Percentiles rank a stretch among this genome's conserved stretches.
Evolutionary conservation across 345 rosid genomes (phyloP).

Genomic region (Bruguiera gymnorhiza): DNA sequence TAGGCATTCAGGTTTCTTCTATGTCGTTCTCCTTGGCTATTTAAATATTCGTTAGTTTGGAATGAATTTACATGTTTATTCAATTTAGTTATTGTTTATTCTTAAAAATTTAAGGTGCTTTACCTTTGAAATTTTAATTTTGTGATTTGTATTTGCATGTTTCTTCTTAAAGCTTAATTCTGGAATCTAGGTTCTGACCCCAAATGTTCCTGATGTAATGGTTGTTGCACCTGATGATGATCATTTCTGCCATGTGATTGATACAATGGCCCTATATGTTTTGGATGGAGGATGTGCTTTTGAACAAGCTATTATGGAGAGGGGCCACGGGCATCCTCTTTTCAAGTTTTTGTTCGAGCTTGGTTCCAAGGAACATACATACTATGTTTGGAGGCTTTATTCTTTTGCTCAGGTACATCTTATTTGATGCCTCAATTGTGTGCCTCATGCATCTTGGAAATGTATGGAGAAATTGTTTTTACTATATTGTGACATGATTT

Average conservation of each 20-base stretch:
- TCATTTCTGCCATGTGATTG: slow-evolving; percentile 85
- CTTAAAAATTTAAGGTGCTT: not conserved
- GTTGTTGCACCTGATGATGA: slow-evolving; percentile 78
- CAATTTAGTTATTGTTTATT: too few relatives aligned
- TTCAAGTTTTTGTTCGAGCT: slow-evolving; percentile 91
- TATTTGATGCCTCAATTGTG: not conserved
- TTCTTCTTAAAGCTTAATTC: slow-evolving; percentile 12
- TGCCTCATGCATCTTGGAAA: not conserved
- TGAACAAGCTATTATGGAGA: slow-evolving; percentile 99
- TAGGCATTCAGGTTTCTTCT: too few relatives aligned
- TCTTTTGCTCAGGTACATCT: slow-evolving; percentile 87
- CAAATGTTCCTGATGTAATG: slow-evolving; percentile 95
- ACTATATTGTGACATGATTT: too few relatives aligned
- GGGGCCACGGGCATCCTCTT: slow-evolving; percentile 94
- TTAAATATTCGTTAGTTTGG: not conserved
- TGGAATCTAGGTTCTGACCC: slow-evolving; percentile 77
- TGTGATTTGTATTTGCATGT: not conserved
- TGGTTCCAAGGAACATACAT: slow-evolving; percentile 92
- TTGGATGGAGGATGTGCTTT: slow-evolving; percentile 98
- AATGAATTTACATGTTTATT: too few relatives aligned
- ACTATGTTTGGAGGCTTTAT: slow-evolving; percentile 96
- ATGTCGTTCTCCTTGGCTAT: too few relatives aligned
- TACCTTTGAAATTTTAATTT: slow-evolving; percentile 5
- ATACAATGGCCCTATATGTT: slow-evolving; percentile 94
- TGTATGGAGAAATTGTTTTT: not conserved